A percentile compares a stretch with the other conserved stretches of the same genome.
These are phyloP conservation scores for Isatis lusitanica DNA, from an alignment of 441 rosid species.

Conservation along the genomic window DNA sequence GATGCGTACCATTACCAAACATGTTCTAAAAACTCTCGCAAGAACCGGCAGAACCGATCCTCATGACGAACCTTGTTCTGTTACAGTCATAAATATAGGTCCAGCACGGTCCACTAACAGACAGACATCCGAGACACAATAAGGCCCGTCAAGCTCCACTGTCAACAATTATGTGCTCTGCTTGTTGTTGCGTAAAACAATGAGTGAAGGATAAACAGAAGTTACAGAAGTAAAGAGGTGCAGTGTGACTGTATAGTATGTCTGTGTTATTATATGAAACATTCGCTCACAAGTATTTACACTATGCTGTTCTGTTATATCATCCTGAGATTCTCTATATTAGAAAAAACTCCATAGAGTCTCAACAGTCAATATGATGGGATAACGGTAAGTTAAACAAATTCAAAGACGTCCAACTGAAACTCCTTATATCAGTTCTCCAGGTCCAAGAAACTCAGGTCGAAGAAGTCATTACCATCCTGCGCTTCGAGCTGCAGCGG, in stretches of 20 bases:
- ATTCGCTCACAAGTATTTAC: conserved; percentile 7
- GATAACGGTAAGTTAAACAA: not conserved
- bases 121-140: not conserved
- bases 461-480: conserved; percentile 34
- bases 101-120: not conserved
- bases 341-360: conserved; percentile 26
- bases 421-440: not conserved
- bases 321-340: conserved; percentile 3
- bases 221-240: not conserved
- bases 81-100: not conserved
- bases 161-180: too few species aligned
- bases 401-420: not conserved
- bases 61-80: too few species aligned
- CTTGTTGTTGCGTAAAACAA: not conserved
- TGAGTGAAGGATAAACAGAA: not conserved
- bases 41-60: not conserved
- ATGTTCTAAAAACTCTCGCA: not conserved
- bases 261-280: not conserved
- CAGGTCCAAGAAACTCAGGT: conserved; percentile 27
- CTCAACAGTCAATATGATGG: not conserved
- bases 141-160: not conserved
- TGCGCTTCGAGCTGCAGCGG: conserved; percentile 31
- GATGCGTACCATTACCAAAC: too few species aligned
- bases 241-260: not conserved
- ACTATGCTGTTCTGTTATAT: not conserved